These are phyloP conservation scores for Botrytis aclada DNA, from an alignment of 2,329 filamentous ascomycete species.

Conservation along the genomic window DNA sequence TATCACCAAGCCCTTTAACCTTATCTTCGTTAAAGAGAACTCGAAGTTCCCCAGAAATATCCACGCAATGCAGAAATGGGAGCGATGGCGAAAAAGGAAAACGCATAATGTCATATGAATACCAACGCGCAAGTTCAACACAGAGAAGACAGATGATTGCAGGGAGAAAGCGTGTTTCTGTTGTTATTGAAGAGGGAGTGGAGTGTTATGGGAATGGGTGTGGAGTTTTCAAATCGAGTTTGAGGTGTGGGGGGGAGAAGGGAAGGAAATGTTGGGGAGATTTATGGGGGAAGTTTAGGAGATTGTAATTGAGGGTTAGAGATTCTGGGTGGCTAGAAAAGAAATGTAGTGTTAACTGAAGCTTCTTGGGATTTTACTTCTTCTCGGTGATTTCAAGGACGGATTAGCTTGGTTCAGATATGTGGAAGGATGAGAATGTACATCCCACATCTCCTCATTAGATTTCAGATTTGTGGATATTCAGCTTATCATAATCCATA, in stretches of 20 bases:
- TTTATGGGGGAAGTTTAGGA: background rate
- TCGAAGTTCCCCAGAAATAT: background rate
- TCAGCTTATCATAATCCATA: background rate
- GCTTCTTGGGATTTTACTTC: background rate
- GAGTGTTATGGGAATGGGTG: background rate
- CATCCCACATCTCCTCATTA: accelerated
- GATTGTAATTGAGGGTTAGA: background rate
- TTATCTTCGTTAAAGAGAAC: background rate
- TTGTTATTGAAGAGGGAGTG: background rate
- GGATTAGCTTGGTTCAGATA: background rate
- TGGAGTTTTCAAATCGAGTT: background rate
- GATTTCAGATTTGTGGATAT: background rate
- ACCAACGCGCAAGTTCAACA: background rate
- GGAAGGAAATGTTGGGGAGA: background rate
- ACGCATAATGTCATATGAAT: background rate
- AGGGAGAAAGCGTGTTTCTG: background rate
- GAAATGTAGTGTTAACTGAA: no score
- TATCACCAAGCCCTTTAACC: accelerated
- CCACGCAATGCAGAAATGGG: no score
- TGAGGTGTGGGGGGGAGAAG: background rate
- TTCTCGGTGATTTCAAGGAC: background rate
- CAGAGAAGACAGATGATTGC: background rate
- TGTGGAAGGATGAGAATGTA: background rate
- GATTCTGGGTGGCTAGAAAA: background rate
- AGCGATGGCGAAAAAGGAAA: background rate